Evolutionary conservation across 2,329 filamentous ascomycete species (phyloP).

Genomic region (Diplodia intermedia): DNA sequence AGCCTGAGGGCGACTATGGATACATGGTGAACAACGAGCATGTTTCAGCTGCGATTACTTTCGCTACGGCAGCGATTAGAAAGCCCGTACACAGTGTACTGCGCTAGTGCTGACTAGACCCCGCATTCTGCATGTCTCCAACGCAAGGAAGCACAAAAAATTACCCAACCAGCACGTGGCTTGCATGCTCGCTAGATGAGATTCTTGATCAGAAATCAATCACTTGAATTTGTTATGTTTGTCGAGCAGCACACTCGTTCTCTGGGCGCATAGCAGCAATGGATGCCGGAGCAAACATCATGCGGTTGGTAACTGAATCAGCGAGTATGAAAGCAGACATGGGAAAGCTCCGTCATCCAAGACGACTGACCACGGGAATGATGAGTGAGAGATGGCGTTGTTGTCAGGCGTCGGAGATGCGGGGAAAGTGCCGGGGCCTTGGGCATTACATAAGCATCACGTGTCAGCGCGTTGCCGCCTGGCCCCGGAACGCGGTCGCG

Average conservation of each 20-base stretch:
- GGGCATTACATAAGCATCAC: background rate
- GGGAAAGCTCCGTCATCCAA: background rate
- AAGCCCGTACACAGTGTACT: background rate
- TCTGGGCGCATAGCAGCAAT: background rate
- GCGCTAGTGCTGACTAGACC: background rate
- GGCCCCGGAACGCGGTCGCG: conserved; percentile 31
- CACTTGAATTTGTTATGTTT: background rate
- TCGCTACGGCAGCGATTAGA: background rate
- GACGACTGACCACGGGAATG: background rate
- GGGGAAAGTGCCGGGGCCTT: background rate
- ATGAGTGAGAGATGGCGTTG: background rate
- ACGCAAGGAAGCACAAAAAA: background rate
- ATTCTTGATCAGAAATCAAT: background rate
- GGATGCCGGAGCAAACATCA: background rate
- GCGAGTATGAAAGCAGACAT: background rate
- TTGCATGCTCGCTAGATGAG: background rate
- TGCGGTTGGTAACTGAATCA: background rate
- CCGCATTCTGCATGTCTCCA: background rate
- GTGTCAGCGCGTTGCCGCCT: conserved; percentile 24
- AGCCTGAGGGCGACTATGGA: background rate
- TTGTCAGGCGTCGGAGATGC: background rate
- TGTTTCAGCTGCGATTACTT: background rate
- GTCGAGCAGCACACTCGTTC: background rate
- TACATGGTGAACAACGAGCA: background rate
- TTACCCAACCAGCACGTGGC: background rate